Base-by-base conservation (phyloP, 148 eudicot genomes). In the Pharnaceum exiguum region DNA sequence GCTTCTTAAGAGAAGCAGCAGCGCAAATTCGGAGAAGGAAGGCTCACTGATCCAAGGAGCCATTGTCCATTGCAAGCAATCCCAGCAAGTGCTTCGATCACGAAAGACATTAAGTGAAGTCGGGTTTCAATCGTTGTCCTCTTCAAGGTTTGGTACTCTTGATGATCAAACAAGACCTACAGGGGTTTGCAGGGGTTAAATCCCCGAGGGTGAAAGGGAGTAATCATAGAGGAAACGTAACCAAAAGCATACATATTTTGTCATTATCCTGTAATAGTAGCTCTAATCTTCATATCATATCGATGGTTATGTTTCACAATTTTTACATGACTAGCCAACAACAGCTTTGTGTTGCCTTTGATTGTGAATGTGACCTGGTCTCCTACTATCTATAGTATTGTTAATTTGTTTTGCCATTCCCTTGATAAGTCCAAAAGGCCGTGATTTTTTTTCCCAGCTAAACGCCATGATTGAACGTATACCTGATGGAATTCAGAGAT, bases 11-110 rank as follows among this genome's bases (percentile, higher is more conserved):
- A 89, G 85, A 52, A 67, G 81, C 43, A 65, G 65, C 45, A 75
- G 87, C 16, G 70, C 55, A 10, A 69, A 68, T 45, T 70, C 69
- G 22, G 95, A 83, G 59, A 42, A 74, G 35, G 97, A 89, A 66
- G 77, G 55, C 28, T 75, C 88, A n/a, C 45, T 71, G 19, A 79
- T 90, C 31, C 90, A 86, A 59, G 80, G 95, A 11, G 97, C 97
- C 0, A 90, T 90, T 81, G 90, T 90, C 35, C 86, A 90, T 43
- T 90, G 97, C 68, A 90, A 86, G 55, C 71, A 68, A 57, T 89
- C 97, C 11, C 65, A 68, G 39, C 57, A 54, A 31, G 66, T 26
- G 4, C 17, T 62, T 5, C 66, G 70, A 38, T 63, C 83, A 30
- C 67, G 79, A 48, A 78, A 79, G 62, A 75, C 74, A 2, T 35